Evolutionary conservation across 1,284 basidiomycete species (phyloP).

Genomic region (Marasmius sp.): DNA sequence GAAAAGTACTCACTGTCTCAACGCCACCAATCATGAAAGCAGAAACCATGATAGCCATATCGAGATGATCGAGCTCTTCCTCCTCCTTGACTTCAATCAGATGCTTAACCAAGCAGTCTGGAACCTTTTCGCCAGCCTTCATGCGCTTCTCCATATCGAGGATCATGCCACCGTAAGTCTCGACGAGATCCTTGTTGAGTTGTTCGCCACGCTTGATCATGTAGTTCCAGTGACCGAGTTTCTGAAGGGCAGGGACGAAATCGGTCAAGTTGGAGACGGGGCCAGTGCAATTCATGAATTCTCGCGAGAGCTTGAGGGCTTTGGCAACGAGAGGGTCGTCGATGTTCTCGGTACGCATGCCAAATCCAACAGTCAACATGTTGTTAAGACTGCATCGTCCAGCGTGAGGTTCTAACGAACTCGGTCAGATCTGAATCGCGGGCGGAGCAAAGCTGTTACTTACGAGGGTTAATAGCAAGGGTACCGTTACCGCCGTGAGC

Average conservation of each 20-base stretch:
- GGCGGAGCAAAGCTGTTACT: no score
- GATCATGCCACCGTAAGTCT: constrained; percentile 32
- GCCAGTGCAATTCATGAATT: constrained; percentile 38
- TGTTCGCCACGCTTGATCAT: constrained; percentile 27
- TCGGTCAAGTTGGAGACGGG: constrained; percentile 40
- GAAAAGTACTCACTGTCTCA: constrained; percentile 30
- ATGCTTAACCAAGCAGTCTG: constrained; percentile 35
- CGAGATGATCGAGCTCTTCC: constrained; percentile 36
- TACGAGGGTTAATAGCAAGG: no score
- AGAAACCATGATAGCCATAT: constrained; percentile 37
- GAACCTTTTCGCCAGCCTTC: constrained; percentile 20
- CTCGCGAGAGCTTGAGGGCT: constrained; percentile 30
- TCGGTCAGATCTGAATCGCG: no score
- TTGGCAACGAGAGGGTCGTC: no score
- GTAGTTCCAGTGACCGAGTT: constrained; percentile 29
- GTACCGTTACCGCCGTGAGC: no score
- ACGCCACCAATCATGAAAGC: constrained; percentile 43
- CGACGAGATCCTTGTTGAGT: constrained; percentile 34
- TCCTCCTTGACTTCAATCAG: constrained; percentile 31
- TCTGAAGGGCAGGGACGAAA: constrained; percentile 37
- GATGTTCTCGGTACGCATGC: no score
- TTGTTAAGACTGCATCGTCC: no score
- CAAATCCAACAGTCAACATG: no score
- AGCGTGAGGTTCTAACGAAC: no score
- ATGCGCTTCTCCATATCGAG: constrained; percentile 26